phyloP scores from a whole-genome alignment of 768 basidiomycete genomes.

The Lactarius sanguifluus region DNA sequence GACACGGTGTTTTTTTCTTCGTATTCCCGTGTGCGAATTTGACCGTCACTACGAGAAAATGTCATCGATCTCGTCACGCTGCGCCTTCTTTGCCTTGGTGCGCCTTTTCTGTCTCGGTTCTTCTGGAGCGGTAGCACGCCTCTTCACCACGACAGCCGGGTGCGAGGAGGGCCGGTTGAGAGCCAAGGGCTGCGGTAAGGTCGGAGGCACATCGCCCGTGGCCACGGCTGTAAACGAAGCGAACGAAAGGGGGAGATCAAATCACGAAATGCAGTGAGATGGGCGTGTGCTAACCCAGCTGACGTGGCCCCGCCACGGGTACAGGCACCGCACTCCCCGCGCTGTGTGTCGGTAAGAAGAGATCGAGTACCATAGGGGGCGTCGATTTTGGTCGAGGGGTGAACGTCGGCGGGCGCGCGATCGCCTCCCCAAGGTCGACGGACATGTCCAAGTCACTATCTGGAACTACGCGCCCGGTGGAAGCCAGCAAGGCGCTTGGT shows the following conservation, averaged over 20 bases:
- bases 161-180: not conserved
- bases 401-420: not conserved
- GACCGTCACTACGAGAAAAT: slow-evolving; percentile 22
- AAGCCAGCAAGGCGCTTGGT: not conserved
- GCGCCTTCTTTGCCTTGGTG: slow-evolving; percentile 8
- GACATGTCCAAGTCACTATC: slow-evolving; percentile 18
- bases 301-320: not conserved
- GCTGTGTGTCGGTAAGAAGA: not conserved
- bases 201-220: not conserved
- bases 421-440: slow-evolving; percentile 18
- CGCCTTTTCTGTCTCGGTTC: slow-evolving; percentile 4
- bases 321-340: not conserved
- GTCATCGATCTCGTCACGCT: slow-evolving; percentile 28
- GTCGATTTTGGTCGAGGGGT: not conserved
- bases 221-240: not conserved
- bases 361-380: not conserved
- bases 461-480: not conserved
- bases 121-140: slow-evolving; percentile 8
- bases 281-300: not conserved
- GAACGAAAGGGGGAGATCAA: not conserved
- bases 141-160: slow-evolving; percentile 19
- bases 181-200: not conserved
- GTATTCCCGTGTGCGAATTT: not conserved
- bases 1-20: not conserved
- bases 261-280: not conserved